Evolutionary conservation across 2,329 filamentous ascomycete genomes (phyloP).

Genomic region (Pyrenophora graminea): DNA sequence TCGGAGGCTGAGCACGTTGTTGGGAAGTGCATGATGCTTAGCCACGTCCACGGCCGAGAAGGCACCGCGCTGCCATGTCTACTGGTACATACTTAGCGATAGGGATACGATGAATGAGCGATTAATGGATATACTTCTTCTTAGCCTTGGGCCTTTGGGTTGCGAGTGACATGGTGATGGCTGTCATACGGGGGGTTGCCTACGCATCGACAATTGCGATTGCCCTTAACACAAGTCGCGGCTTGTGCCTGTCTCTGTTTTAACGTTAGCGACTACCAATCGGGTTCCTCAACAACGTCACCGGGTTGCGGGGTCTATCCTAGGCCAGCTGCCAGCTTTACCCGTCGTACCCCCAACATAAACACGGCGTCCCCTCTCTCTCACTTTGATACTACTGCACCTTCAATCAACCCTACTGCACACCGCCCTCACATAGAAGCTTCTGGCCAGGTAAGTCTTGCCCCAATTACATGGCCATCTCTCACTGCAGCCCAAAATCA

Average conservation of each 20-base stretch:
- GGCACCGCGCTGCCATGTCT: not conserved
- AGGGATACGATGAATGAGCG: constrained; percentile 17
- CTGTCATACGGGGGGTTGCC: no score
- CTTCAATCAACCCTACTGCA: constrained; percentile 18
- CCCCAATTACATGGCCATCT: constrained; percentile 13
- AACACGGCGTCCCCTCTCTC: constrained; percentile 22
- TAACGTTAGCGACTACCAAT: constrained; percentile 28
- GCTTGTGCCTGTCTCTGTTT: constrained; percentile 14
- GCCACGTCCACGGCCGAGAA: constrained; percentile 37
- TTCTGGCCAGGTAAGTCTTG: constrained; percentile 26
- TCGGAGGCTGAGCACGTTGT: constrained; percentile 12
- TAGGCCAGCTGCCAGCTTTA: constrained; percentile 25
- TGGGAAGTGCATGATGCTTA: constrained; percentile 7
- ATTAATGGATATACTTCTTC: constrained; percentile 29
- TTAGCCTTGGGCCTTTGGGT: not conserved
- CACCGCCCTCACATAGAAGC: constrained; percentile 28
- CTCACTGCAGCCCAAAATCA: constrained; percentile 8
- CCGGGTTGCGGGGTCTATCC: constrained; percentile 31
- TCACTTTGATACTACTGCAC: constrained; percentile 21
- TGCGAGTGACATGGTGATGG: not conserved
- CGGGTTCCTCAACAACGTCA: constrained; percentile 34
- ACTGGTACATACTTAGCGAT: not conserved
- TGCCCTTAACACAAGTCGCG: constrained; percentile 19
- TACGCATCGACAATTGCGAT: constrained; percentile 1
- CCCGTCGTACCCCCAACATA: constrained; percentile 30